Base-by-base conservation (phyloP, 129 eudicot species). In the Heracleum sosnowskyi region DNA sequence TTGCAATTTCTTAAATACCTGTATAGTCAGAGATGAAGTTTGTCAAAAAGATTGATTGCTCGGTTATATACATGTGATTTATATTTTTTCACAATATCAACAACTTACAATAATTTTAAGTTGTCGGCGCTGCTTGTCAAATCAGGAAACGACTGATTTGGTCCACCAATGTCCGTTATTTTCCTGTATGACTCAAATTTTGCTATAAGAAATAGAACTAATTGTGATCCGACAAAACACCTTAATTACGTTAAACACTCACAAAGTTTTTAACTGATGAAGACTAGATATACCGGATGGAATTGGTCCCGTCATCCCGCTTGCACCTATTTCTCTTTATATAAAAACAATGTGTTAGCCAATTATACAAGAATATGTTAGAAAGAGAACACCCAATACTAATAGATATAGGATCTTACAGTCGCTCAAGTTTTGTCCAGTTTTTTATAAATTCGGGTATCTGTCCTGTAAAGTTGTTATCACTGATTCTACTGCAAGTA, bases 251-350 rank as follows among this genome's bases (percentile, higher is more conserved):
- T 68, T 36, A 28, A 36, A 44, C 62, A 84, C 97, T 93, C 79
- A 93, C 98, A 93, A 75, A 39, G 88, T 83, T 12, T 35, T 34
- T 80, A 93, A 82, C 49, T 81, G 73, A 66, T 84, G 79, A 57
- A 89, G 86, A 79, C 81, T 79, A 35, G 93, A 86, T 74, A 93
- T 85, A 73, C 45, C 82, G 62, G 86, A 83, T 47, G 98, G 98
- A 86, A 93, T 93, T 35, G 97, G 98, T 69, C 98, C 98, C 28
- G 72, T 87, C 78, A 93, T 79, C 75, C 98, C 98, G 81, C 93
- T 91, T n/a, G 93, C 97, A 77, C 79, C 82, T 83, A 93, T 86
- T 51, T 93, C 98, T 78, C 97, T 93, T 82, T 77, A 77, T 83
- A 77, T 28, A 78, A 51, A 51, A 55, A 73, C 80, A 39, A 33